Percentiles rank a stretch among this genome's conserved stretches.
phyloP scores from a whole-genome alignment of 2,329 filamentous ascomycete species.

The Neocatenulostroma microsporum region DNA sequence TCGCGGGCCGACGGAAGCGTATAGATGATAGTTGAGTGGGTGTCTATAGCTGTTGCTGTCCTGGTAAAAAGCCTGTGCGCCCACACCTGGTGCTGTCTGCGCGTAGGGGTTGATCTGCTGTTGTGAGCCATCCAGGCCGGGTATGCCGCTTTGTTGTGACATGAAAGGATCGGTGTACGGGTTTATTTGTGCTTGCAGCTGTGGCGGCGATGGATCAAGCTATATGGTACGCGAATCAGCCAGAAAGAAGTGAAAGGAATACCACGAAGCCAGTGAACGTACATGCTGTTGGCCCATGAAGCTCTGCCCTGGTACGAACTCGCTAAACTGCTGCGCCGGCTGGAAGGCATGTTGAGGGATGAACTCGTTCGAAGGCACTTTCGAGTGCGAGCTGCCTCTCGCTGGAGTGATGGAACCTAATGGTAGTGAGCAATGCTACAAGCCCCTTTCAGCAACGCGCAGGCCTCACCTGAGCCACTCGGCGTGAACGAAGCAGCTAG shows the following conservation, averaged over 20 bases:
- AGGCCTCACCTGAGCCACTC: conserved; percentile 36
- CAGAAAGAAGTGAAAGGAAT: no score
- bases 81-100: conserved; percentile 57
- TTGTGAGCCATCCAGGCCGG: conserved; percentile 29
- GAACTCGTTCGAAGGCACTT: conserved; percentile 41
- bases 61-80: conserved; percentile 59
- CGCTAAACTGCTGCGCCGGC: conserved; percentile 41
- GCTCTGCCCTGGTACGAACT: conserved; percentile 48
- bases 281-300: conserved; percentile 46
- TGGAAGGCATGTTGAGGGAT: conserved; percentile 26
- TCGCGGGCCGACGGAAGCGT: conserved; percentile 75
- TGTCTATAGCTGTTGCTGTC: conserved; percentile 50
- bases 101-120: conserved; percentile 59
- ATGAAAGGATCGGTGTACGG: conserved; percentile 39
- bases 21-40: conserved; percentile 80
- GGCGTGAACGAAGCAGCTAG: conserved; percentile 81
- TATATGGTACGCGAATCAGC: no score
- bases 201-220: conserved; percentile 1
- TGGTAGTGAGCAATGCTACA: conserved; percentile 9
- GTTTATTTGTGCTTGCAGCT: conserved; percentile 24
- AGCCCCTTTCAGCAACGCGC: no score
- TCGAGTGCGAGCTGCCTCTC: conserved; percentile 32
- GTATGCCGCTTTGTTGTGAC: conserved; percentile 20
- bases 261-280: no score
- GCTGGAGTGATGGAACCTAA: conserved; percentile 37